Evolutionary conservation across 257 asterid genomes (phyloP).

Genomic region (Solanum appendiculatum): DNA sequence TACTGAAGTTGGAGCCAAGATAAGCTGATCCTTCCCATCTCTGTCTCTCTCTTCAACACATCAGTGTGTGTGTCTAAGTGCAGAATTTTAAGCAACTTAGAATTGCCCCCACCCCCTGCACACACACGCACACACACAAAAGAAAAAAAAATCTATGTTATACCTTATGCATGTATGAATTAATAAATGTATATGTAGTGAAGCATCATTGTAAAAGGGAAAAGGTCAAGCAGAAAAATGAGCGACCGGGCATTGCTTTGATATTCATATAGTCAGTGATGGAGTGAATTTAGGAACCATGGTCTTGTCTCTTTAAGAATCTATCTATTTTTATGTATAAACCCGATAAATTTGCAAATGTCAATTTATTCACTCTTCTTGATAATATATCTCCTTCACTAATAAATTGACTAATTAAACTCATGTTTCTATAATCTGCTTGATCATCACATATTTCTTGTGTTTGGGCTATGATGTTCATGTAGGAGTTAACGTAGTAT

Average conservation of each 20-base stretch:
- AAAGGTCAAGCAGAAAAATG: background rate
- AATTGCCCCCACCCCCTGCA: background rate
- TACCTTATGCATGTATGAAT: background rate
- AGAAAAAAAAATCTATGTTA: background rate
- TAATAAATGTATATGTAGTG: background rate
- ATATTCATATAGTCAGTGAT: background rate
- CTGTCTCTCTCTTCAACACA: background rate
- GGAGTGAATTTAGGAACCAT: background rate
- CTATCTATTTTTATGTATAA: background rate
- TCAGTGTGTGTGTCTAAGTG: background rate
- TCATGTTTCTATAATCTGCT: background rate
- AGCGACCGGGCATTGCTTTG: background rate
- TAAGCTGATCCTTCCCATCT: background rate
- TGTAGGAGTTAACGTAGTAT: background rate
- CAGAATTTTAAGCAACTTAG: background rate
- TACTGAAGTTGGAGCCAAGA: background rate
- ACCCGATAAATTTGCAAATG: background rate
- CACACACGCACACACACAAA: background rate
- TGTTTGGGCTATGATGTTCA: background rate
- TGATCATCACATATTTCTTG: background rate
- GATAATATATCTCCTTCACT: background rate
- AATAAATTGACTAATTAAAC: background rate
- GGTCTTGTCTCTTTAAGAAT: background rate
- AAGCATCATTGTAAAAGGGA: background rate
- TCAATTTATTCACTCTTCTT: background rate